Percentiles rank a stretch among this genome's conserved stretches.
These are phyloP conservation scores for Claviceps monticola DNA, from an alignment of 2,329 filamentous ascomycete genomes.

Conservation along the genomic window DNA sequence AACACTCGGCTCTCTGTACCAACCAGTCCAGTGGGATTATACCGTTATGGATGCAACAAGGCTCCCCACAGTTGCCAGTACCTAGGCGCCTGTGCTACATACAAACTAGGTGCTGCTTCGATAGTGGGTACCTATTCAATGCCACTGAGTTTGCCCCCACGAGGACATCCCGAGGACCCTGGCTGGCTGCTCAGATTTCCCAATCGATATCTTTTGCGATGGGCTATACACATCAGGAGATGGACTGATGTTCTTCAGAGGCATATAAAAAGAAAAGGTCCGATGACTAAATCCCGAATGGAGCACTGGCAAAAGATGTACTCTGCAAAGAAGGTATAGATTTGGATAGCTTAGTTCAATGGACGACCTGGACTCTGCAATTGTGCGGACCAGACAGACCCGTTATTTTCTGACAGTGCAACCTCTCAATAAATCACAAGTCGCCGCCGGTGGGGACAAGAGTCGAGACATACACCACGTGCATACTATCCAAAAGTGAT, in stretches of 20 bases:
- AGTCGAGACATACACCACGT: neutral
- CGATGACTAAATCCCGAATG: no score
- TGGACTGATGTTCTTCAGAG: no score
- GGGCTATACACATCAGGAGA: neutral
- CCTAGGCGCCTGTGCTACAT: neutral
- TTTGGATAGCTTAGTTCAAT: no score
- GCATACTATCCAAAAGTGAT: neutral
- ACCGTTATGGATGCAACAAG: neutral
- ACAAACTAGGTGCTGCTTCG: neutral
- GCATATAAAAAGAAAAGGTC: no score
- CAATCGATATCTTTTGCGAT: neutral
- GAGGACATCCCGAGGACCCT: neutral
- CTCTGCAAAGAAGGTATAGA: no score
- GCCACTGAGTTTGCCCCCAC: neutral
- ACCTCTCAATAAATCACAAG: neutral
- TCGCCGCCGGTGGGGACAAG: neutral
- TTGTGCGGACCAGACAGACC: neutral
- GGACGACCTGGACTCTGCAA: neutral
- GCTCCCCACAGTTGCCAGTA: neutral
- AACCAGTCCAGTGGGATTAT: neutral
- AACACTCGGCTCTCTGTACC: neutral
- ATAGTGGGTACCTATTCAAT: neutral
- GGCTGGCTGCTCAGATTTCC: neutral
- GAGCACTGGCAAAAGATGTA: no score
- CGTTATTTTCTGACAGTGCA: constrained; percentile 1